These are phyloP conservation scores for Backusella australiensis DNA, from an alignment of 192 early-diverging fungal genomes.

Conservation along the genomic window DNA sequence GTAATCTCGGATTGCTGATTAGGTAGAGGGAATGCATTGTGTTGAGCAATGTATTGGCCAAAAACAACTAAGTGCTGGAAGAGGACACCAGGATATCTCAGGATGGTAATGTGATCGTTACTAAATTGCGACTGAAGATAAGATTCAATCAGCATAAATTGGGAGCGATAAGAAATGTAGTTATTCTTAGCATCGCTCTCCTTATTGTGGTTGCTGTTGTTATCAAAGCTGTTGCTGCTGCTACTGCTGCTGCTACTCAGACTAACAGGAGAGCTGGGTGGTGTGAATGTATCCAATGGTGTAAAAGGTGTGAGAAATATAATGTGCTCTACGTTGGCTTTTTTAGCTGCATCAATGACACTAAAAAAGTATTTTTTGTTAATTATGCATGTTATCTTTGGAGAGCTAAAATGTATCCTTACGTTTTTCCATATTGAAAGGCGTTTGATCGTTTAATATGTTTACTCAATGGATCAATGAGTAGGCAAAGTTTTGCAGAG, in stretches of 20 bases:
- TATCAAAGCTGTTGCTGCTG: neutral
- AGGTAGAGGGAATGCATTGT: conserved; percentile 32
- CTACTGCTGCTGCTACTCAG: neutral
- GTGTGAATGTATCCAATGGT: conserved; percentile 21
- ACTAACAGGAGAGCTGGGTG: neutral
- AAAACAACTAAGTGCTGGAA: conserved; percentile 36
- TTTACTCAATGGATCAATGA: conserved; percentile 33
- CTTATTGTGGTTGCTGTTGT: neutral
- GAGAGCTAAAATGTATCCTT: neutral
- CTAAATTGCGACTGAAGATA: conserved; percentile 22
- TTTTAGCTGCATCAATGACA: conserved; percentile 32
- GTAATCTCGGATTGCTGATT: conserved; percentile 21
- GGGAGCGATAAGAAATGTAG: conserved; percentile 14
- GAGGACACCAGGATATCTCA: conserved; percentile 35
- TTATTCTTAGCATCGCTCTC: neutral
- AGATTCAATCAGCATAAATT: conserved; percentile 31
- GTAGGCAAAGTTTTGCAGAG: conserved; percentile 23
- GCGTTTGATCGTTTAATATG: conserved; percentile 30
- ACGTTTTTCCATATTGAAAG: conserved; percentile 28
- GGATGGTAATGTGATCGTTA: conserved; percentile 21
- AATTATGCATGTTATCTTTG: no score
- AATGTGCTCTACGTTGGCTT: conserved; percentile 33
- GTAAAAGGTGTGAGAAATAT: conserved; percentile 36
- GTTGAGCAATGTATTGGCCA: conserved; percentile 28
- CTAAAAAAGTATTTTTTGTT: neutral